Percentiles rank a stretch among this genome's conserved stretches.
Conservation (phyloP, 2,329 filamentous ascomycete species). For the Colletotrichum scovillei region DNA sequence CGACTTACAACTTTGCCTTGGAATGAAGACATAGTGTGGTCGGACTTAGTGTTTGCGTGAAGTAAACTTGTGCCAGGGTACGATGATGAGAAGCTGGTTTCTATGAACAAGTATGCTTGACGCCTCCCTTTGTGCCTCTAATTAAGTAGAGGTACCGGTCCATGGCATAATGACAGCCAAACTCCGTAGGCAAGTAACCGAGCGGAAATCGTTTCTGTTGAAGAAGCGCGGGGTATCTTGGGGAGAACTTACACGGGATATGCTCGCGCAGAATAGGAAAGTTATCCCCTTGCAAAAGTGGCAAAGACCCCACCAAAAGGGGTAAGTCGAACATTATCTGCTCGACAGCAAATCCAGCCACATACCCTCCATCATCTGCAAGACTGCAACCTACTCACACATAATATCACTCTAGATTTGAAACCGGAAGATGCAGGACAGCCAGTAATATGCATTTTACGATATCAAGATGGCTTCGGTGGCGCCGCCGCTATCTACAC, state of each 20-base stretch:
- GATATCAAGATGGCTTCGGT: background rate
- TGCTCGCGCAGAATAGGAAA: background rate
- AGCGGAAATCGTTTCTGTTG: background rate
- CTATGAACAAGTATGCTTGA: background rate
- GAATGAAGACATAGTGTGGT: background rate
- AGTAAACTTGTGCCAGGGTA: no score
- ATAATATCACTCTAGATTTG: background rate
- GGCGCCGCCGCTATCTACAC: background rate
- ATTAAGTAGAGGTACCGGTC: background rate
- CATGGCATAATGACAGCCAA: background rate
- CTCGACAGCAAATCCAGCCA: background rate
- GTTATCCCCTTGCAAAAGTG: background rate
- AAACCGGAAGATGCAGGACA: background rate
- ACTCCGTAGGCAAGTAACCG: background rate
- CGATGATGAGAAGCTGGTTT: no score
- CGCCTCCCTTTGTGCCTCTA: background rate
- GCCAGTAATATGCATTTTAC: background rate
- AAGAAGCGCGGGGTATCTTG: background rate
- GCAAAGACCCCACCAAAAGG: background rate
- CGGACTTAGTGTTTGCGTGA: background rate
- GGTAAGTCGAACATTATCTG: background rate
- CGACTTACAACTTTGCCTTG: background rate
- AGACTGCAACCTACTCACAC: background rate
- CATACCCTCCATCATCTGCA: background rate
- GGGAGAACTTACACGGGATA: background rate